phyloP scores from a whole-genome alignment of 768 basidiomycete species.

The Russula earlei region DNA sequence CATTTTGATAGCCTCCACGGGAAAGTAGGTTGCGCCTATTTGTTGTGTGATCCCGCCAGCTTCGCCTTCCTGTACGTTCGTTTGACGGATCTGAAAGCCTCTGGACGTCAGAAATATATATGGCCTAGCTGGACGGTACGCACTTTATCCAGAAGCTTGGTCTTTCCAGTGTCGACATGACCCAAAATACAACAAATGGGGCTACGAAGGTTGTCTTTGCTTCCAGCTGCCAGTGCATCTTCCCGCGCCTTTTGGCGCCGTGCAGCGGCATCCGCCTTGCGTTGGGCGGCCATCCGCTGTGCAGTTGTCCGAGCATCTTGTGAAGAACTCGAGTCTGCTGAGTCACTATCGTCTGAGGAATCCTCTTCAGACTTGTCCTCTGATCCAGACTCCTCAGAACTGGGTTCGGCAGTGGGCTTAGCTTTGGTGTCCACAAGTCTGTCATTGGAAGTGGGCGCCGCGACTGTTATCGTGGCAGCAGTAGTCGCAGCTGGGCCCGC shows the following conservation, averaged over 20 bases:
- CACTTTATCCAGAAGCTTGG: conserved; percentile 94
- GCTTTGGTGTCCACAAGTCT: conserved; percentile 20
- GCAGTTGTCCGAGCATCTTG: conserved; percentile 60
- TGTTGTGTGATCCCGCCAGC: conserved; percentile 99
- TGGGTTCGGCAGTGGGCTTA: conserved; percentile 15
- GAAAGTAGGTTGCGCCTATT: conserved; percentile 99
- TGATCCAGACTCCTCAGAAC: conserved; percentile 35
- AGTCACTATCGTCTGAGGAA: conserved; percentile 31
- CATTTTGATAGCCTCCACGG: conserved; percentile 83
- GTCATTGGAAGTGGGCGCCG: conserved; percentile 16
- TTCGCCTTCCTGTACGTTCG: conserved; percentile 98
- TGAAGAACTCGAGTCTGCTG: conserved; percentile 36
- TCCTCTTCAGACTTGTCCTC: conserved; percentile 28
- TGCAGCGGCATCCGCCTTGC: conserved; percentile 78
- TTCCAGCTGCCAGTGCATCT: conserved; percentile 77
- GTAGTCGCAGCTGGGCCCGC: neutral
- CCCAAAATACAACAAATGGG: conserved; percentile 99
- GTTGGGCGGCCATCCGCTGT: conserved; percentile 58
- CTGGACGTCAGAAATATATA: neutral
- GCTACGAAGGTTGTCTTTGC: conserved; percentile 83
- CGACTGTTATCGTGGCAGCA: conserved; percentile 14
- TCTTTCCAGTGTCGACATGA: conserved; percentile 99
- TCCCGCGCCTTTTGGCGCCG: conserved; percentile 72
- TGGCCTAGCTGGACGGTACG: conserved; percentile 16
- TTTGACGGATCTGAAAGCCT: conserved; percentile 82